A percentile compares a stretch with the other conserved stretches of the same genome.
These are phyloP conservation scores for Apiospora malaysiana DNA, from an alignment of 2,329 filamentous ascomycete species.

Conservation along the genomic window DNA sequence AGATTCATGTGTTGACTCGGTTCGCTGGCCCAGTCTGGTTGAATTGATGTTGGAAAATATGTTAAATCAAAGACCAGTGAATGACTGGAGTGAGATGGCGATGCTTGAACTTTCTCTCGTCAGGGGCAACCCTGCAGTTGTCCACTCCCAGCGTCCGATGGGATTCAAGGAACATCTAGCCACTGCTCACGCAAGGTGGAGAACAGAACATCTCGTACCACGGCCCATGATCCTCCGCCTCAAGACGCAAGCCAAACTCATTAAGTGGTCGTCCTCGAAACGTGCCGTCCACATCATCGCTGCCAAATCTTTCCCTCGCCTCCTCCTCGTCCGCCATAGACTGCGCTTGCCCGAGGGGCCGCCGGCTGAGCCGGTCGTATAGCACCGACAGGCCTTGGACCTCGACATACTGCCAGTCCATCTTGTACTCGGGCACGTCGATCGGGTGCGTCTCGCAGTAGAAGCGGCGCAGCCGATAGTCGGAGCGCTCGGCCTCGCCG, in stretches of 20 bases:
- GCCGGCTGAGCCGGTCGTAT: neutral
- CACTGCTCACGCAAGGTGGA: neutral
- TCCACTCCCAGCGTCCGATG: neutral
- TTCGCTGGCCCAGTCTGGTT: too few species aligned
- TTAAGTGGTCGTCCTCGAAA: neutral
- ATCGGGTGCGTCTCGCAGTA: neutral
- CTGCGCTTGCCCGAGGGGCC: neutral
- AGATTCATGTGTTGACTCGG: too few species aligned
- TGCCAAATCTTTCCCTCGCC: neutral
- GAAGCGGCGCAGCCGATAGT: neutral
- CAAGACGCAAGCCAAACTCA: neutral
- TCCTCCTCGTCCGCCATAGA: neutral
- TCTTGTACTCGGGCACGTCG: neutral
- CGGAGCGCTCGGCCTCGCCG: slow-evolving; percentile 5
- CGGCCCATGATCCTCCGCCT: neutral
- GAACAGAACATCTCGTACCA: neutral
- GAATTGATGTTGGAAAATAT: too few species aligned
- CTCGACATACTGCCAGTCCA: neutral
- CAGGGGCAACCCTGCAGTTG: neutral
- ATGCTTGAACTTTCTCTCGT: too few species aligned
- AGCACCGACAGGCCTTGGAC: neutral
- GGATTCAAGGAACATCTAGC: neutral
- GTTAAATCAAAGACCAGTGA: too few species aligned
- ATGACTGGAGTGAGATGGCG: too few species aligned
- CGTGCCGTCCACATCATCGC: neutral